Base-by-base conservation (phyloP, 2,329 filamentous ascomycete genomes). In the Phoma sp. region DNA sequence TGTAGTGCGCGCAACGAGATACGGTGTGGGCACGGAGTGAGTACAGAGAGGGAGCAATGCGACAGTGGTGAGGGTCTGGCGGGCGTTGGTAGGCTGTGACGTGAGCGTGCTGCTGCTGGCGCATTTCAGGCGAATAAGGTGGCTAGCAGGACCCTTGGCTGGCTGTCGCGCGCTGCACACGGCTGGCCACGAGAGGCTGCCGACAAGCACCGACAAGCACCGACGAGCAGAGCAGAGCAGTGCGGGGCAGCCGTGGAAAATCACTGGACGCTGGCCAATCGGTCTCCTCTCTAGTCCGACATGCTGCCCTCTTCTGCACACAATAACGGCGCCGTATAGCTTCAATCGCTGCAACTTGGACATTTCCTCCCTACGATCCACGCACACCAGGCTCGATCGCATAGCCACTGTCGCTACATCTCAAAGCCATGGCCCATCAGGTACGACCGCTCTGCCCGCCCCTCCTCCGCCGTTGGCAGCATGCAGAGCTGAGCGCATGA, bases 401-500 rank as follows among this genome's bases (percentile, higher is more conserved):
- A 58, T 41, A 59, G 48, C 44, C 32, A 45, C 37, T 36, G 15
- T 50, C 49, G 47, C 39, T 44, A 43, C 24, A 51, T 5, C 29
- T 24, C 15, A 32, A 50, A 50, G 44, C 9, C 29, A 71, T 71
- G 70, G 64, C 63, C 35, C 57, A 63, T 46, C 63, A 70, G 63
- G 69, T 70, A 64, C 46, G 63, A 57, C 22, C 10, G 29, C 12
- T 39, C 22, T 25, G 27, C 12, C 22, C 22, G 27, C 40, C 24
- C 25, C 29, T 36, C 35, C 37, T 9, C 38, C 43, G 9, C 44
- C 56, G 41, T 39, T 56, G 17, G 51, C 45, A 41, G 45, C 43
- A 27, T 43, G 45, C 33, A 25, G 51, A 51, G 67, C 67, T 74
- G 65, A 73, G 62, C 66, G 63, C 65, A 69, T 67, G 66, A 66